phyloP scores from a whole-genome alignment of 2,329 filamentous ascomycete genomes.

The Colletotrichum karsti region DNA sequence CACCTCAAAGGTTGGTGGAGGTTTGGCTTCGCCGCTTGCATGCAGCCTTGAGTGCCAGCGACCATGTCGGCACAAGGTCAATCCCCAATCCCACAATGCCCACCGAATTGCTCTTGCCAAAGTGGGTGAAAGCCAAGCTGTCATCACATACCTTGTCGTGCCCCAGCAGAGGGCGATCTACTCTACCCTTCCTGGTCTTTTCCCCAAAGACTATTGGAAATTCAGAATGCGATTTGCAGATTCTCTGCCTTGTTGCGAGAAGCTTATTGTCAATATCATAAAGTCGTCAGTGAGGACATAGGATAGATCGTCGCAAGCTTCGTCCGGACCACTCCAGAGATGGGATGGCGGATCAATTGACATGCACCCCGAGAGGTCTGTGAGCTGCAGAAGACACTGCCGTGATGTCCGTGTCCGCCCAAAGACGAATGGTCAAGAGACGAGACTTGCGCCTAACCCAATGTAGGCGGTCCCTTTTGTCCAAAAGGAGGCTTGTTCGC shows the following conservation, averaged over 20 bases:
- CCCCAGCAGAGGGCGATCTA: not conserved
- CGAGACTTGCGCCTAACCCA: not conserved
- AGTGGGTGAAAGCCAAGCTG: conserved; percentile 20
- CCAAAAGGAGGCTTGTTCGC: conserved; percentile 23
- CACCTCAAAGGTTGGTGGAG: not conserved
- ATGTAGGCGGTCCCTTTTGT: not conserved
- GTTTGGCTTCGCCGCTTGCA: conserved; percentile 22
- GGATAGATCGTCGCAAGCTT: not conserved
- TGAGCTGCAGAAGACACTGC: not conserved
- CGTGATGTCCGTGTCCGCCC: conserved; percentile 12
- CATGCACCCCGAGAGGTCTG: conserved; percentile 4
- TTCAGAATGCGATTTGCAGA: not conserved
- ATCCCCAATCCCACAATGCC: conserved; percentile 1
- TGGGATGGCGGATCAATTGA: not conserved
- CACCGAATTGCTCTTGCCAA: not conserved
- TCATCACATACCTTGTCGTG: not conserved
- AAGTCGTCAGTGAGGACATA: not conserved
- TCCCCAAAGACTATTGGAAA: not conserved
- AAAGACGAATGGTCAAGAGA: not conserved
- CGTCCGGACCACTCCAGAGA: not conserved
- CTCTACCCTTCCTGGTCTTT: not conserved
- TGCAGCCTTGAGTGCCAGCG: not conserved
- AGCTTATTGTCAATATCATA: not conserved
- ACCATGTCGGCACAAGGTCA: conserved; percentile 20
- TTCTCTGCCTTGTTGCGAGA: not conserved